These are phyloP conservation scores for Panicum virgatum DNA, from an alignment of 202 grass and related monocot species.

Conservation along the genomic window DNA sequence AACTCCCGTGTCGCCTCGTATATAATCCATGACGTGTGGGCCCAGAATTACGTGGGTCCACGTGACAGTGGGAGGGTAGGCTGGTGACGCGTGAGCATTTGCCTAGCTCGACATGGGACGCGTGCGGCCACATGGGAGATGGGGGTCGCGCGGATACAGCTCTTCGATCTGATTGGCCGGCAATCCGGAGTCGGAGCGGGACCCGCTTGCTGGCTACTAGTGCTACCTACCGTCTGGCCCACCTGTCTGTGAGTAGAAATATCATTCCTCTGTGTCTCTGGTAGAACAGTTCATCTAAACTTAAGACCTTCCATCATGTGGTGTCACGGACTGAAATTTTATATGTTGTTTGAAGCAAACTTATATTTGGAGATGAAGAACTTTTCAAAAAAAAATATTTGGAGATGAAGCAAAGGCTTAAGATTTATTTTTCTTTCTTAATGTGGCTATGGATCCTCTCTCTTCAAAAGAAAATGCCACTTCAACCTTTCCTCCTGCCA, in stretches of 20 bases:
- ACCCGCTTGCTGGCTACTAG: background rate
- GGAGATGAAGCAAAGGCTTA: too few relatives aligned
- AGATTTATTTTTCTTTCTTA: background rate
- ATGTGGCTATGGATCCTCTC: background rate
- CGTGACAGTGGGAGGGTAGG: fast-evolving
- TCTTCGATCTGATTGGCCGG: constrained; percentile 38
- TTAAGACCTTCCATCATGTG: background rate
- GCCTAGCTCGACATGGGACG: background rate
- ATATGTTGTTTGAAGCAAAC: background rate
- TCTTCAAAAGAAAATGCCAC: background rate
- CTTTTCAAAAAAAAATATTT: too few relatives aligned
- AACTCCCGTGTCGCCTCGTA: background rate
- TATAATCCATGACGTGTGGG: background rate
- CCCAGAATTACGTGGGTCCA: fast-evolving
- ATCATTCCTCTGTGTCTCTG: background rate
- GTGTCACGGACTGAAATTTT: background rate
- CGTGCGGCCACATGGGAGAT: constrained; percentile 21
- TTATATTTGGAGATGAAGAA: too few relatives aligned
- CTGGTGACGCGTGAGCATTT: background rate
- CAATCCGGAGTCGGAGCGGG: background rate
- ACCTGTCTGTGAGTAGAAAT: background rate
- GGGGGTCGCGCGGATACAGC: background rate
- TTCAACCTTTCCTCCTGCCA: background rate
- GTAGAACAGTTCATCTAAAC: background rate
- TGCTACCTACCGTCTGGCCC: background rate